A percentile compares a stretch with the other conserved stretches of the same genome.
Conservation (phyloP, 2,329 filamentous ascomycete genomes). For the Penicillium corylophilum region DNA sequence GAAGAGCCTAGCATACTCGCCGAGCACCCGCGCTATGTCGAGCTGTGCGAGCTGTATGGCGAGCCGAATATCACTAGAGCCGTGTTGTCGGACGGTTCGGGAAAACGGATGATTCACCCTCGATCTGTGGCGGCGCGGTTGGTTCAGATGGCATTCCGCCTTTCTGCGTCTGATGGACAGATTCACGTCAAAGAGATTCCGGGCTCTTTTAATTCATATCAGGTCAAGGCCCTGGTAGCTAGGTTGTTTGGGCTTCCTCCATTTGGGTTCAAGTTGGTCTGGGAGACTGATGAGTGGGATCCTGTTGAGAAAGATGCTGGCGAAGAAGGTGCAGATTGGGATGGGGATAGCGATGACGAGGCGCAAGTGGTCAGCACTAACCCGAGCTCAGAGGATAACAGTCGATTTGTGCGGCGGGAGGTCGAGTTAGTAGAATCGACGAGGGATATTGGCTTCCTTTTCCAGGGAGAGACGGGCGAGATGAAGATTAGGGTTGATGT, state of each 20-base stretch:
- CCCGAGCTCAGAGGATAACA: conserved; percentile 34
- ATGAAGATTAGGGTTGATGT: conserved; percentile 69
- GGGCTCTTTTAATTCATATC: conserved; percentile 75
- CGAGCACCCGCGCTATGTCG: conserved; percentile 68
- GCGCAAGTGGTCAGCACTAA: conserved; percentile 4
- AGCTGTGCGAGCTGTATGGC: conserved; percentile 75
- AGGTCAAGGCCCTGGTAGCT: conserved; percentile 74
- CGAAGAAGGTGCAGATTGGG: conserved; percentile 53
- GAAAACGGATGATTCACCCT: conserved; percentile 57
- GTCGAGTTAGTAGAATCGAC: conserved; percentile 78
- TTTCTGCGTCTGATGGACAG: conserved; percentile 30
- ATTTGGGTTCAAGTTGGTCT: conserved; percentile 66
- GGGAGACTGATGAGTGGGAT: conserved; percentile 91
- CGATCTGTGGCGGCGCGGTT: conserved; percentile 80
- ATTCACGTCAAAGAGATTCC: conserved; percentile 61
- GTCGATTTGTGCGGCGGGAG: conserved; percentile 72
- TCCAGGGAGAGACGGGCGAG: conserved; percentile 64
- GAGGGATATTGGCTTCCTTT: conserved; percentile 76
- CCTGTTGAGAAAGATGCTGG: conserved; percentile 66
- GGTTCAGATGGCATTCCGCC: conserved; percentile 61
- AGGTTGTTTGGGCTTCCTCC: conserved; percentile 67
- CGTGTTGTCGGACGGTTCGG: conserved; percentile 35
- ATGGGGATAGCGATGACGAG: conserved; percentile 41
- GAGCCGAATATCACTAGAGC: conserved; percentile 63
- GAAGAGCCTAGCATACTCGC: conserved; percentile 57